A percentile compares a stretch with the other conserved stretches of the same genome.
Evolutionary conservation across 129 eudicot genomes (phyloP).

Genomic region (Lonicera japonica): DNA sequence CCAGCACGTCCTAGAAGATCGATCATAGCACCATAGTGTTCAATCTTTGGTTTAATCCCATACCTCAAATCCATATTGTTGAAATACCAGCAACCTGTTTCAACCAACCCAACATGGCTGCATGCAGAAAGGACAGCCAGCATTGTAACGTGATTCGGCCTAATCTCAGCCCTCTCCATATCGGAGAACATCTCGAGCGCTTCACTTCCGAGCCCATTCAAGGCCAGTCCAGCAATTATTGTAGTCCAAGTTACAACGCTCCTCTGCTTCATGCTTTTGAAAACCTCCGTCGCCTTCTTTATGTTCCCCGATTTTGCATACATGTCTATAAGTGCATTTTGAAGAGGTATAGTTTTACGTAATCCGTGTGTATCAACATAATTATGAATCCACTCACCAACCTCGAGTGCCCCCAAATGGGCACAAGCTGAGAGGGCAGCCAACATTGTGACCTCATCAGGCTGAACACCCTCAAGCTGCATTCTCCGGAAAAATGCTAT

Average conservation of each 20-base stretch:
- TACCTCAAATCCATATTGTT: slow-evolving; percentile 27
- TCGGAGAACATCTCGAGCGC: slow-evolving; percentile 38
- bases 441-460: slow-evolving; percentile 44
- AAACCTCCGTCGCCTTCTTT: slow-evolving; percentile 23
- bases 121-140: slow-evolving; percentile 48
- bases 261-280: slow-evolving; percentile 28
- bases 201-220: slow-evolving; percentile 37
- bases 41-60: slow-evolving; percentile 32
- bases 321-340: slow-evolving; percentile 50
- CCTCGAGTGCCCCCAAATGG: slow-evolving; percentile 36
- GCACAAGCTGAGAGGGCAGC: slow-evolving; percentile 41
- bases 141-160: slow-evolving; percentile 42
- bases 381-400: slow-evolving; percentile 42
- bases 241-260: slow-evolving; percentile 53
- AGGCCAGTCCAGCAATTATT: slow-evolving; percentile 33
- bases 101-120: slow-evolving; percentile 38
- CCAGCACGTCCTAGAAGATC: slow-evolving; percentile 43
- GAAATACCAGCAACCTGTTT: slow-evolving; percentile 39
- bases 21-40: slow-evolving; percentile 49
- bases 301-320: slow-evolving; percentile 48
- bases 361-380: slow-evolving; percentile 14
- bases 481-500: slow-evolving; percentile 29
- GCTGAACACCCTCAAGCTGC: slow-evolving; percentile 26
- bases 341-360: slow-evolving; percentile 19
- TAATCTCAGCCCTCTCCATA: slow-evolving; percentile 30